Base-by-base conservation (phyloP, 2,329 filamentous ascomycete genomes). In the Pyrenochaeta sp. region DNA sequence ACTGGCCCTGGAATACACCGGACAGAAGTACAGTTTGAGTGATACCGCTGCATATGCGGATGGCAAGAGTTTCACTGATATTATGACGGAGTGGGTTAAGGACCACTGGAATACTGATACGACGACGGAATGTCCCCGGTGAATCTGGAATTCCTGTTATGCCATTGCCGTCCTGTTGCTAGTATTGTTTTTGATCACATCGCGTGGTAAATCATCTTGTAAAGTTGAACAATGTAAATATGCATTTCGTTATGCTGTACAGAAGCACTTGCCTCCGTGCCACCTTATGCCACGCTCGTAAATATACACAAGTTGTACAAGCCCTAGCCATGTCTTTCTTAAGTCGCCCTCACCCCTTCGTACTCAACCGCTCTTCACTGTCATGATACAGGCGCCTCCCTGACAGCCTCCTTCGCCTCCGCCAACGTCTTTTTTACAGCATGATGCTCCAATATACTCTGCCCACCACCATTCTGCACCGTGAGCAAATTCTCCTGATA, bases 401-500 rank as follows among this genome's bases (percentile, higher is more conserved):
- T 48, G 15, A 13, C 42, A 21, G 44, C 42, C 31, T 41, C 40
- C 35, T 58, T 58, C 44, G 53, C 48, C 31, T 53, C 53, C 19
- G 44, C 50, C 35, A 76, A 62, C 24, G 71, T 63, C 46, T 57
- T 67, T 54, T 69, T 71, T 6, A 78, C 68, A 39, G 69, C 67
- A 23, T 68, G 61, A 38, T 68, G 38, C 29, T 68, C 65, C 47
- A 55, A 47, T 46, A 71, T 69, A 26, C 61, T 59, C 57, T 61
- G 51, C 7, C 63, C 64, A 31, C 66, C 65, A 2, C 65, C 67
- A 38, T 59, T 51, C 18, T 79, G 81, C 58, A 93, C 87, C 68
- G 82, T 83, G 36, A 96, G 74, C 51, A 97, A 74, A 67, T 99
- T 99, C 72, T 86, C 74, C 81, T 89, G 89, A 72, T 96, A 97